These are phyloP conservation scores for Rutstroemia sp. DNA, from an alignment of 2,329 filamentous ascomycete species.

Conservation along the genomic window DNA sequence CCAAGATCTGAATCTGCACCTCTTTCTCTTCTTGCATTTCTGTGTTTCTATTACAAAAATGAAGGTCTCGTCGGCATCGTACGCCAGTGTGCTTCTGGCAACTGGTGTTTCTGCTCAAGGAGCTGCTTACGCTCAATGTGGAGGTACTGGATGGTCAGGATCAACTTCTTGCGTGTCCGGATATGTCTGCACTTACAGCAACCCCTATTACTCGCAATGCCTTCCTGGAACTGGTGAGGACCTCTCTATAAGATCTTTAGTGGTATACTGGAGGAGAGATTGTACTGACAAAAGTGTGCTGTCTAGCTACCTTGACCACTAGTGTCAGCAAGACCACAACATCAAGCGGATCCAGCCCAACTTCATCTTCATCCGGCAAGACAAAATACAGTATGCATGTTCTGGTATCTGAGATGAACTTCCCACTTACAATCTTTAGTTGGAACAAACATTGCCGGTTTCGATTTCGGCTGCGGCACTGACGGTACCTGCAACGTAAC, in stretches of 20 bases:
- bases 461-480: slow-evolving; percentile 40
- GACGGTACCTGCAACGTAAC: slow-evolving; percentile 32
- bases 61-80: neutral
- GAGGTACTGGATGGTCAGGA: slow-evolving; percentile 27
- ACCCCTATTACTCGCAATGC: slow-evolving; percentile 30
- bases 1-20: no score
- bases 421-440: slow-evolving; percentile 11
- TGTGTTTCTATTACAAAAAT: neutral
- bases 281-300: neutral
- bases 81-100: neutral
- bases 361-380: slow-evolving; percentile 3
- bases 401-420: no score
- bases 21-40: neutral
- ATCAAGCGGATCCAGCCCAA: neutral
- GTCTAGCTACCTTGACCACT: neutral
- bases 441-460: slow-evolving; percentile 31
- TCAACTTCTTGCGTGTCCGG: slow-evolving; percentile 27
- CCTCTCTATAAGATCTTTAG: no score
- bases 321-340: neutral
- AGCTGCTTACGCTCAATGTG: slow-evolving; percentile 16
- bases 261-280: neutral
- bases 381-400: slow-evolving; percentile 16
- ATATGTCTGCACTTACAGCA: slow-evolving; percentile 23
- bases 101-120: slow-evolving; percentile 5
- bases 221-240: slow-evolving; percentile 12